Evolutionary conservation across 805 yeast species (phyloP), one percentile per base, ranked within the genome.

Genomic region (Spathaspora sp.): DNA sequence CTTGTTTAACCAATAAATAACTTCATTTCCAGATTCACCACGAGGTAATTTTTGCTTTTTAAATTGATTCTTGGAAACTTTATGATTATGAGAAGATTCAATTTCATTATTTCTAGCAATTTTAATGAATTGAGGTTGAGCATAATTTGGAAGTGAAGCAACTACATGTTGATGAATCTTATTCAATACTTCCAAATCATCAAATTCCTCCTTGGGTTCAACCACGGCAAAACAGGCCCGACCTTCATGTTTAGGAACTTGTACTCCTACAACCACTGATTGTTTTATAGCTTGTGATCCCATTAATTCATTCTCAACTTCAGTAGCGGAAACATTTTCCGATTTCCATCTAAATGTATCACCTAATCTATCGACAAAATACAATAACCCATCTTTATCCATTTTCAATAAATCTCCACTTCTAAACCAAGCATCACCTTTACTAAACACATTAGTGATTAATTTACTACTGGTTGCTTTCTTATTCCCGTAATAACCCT

Each of bases 341-440:
- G 96, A 87, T 71, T 90, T 93, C 98, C 98, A 92, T 60, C 98
- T 78, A 73, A 88, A 92, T 0, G 97, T 93, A 64, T 92, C 98
- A 42, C 98, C 98, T 62, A 93, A 70, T 62, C 98, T 77, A 73
- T 92, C 98, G 44, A 91, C 89, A 67, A 92, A 92, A 68, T 86
- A 89, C 65, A 87, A 77, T 57, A 85, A 70, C 0, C 89, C 87
- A 56, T 84, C 78, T 28, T 74, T 75, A 66, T 90, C 96, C 64
- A 76, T 70, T 58, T 74, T 82, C 62, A 93, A 74, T 57, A 92
- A 75, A 66, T 92, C 98, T 43, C 97, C 97, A 26, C 89, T 80
- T 62, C 97, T 78, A 61, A 87, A 86, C 87, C 90, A 92, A 1
- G 96, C 96, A 67, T 92, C 98, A 23, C 97, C 97, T 61, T 86